Percentiles rank a stretch among this genome's conserved stretches.
Evolutionary conservation across 441 rosid genomes (phyloP).

Genomic region (Euphorbia schlechtendalii): DNA sequence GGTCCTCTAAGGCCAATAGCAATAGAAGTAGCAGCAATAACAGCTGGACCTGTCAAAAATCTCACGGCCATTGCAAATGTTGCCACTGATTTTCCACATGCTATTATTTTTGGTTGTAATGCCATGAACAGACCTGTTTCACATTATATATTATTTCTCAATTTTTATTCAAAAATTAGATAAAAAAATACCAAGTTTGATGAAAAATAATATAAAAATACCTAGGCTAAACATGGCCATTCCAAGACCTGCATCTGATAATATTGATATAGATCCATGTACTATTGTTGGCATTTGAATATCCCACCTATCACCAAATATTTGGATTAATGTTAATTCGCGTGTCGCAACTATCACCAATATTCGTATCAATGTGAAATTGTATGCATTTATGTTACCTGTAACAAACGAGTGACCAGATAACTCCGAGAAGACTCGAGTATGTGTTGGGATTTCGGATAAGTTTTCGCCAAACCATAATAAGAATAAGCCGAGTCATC

Average conservation of each 20-base stretch:
- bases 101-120: slow-evolving; percentile 73
- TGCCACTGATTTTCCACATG: slow-evolving; percentile 85
- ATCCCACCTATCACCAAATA: slow-evolving; percentile 44
- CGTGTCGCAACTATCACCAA: too few species aligned
- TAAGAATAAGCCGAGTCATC: slow-evolving; percentile 69
- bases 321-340: too few species aligned
- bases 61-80: slow-evolving; percentile 86
- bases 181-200: too few species aligned
- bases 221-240: slow-evolving; percentile 98
- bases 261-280: slow-evolving; percentile 63
- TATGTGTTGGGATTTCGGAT: slow-evolving; percentile 91
- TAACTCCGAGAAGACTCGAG: slow-evolving; percentile 67
- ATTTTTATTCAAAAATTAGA: not conserved
- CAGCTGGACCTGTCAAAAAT: slow-evolving; percentile 87
- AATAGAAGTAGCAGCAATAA: slow-evolving; percentile 82
- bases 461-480: slow-evolving; percentile 92
- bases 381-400: slow-evolving; percentile 28
- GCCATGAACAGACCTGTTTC: slow-evolving; percentile 80
- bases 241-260: slow-evolving; percentile 84
- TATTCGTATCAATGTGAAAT: too few species aligned
- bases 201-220: too few species aligned
- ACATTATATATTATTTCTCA: not conserved
- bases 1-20: slow-evolving; percentile 76
- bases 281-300: slow-evolving; percentile 73
- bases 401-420: slow-evolving; percentile 78